Evolutionary conservation across 345 rosid species (phyloP), one percentile per base, ranked within the genome.

Genomic region (Acer saccharum): DNA sequence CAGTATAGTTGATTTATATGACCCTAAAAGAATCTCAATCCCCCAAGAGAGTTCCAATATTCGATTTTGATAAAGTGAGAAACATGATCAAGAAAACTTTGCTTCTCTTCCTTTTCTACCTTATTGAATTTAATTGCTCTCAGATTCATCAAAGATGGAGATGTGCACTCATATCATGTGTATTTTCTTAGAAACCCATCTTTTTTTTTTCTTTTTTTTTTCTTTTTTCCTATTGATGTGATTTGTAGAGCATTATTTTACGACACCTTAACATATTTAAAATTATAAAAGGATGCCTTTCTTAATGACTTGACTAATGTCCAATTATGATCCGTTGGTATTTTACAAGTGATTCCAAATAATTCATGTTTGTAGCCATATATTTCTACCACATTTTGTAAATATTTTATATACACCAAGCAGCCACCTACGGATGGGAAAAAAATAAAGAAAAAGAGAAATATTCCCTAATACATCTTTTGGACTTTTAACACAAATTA

Each of bases 171-270:
- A 50, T 25, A 35, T 21, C 7, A 16, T 21, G 17, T 14, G 8
- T 39, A 32, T 6, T 61, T 20, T 73, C 23, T 10, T 62, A 68
- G 3, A 62, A 61, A 16, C 58, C 41, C 43, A 73, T 23, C 32
- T n/a, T n/a, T n/a, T n/a, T n/a, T n/a, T n/a, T n/a, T n/a, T 23
- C 44, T 50, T 46, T 61, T 23, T 20, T 14, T 8, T 21, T 3
- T 67, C 0, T 16, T 43, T 8, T 43, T 43, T 8, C 10, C 46
- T 17, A 17, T 25, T 27, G 44, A 46, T 10, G 39, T 43, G 77
- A n/a, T 29, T 48, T 74, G 78, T 75, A 32, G n/a, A 50, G 64
- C 77, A 74, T 74, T 23, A 74, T 74, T 23, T 74, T 74, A 46
- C 32, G 20, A 73, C 35, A 23, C 39, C 20, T 18, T 43, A 43